A percentile compares a stretch with the other conserved stretches of the same genome.
Evolutionary conservation across 192 early-diverging fungal genomes (phyloP).

Genomic region (Coemansia reversa): DNA sequence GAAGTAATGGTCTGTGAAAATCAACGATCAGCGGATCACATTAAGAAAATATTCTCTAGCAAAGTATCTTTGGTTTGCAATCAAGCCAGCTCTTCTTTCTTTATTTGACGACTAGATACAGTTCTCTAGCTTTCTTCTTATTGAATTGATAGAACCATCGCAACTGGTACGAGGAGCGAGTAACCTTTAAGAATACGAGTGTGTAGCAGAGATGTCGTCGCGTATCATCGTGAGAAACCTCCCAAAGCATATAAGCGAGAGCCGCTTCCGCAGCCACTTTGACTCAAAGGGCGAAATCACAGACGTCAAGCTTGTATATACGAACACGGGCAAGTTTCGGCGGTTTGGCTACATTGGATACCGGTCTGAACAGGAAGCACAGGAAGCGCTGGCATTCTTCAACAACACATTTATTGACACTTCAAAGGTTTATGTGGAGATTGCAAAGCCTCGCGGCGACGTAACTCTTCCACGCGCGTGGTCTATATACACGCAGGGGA

Average conservation of each 20-base stretch:
- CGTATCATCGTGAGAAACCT: constrained; percentile 96
- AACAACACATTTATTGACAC: constrained; percentile 93
- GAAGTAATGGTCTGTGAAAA: background rate
- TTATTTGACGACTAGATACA: background rate
- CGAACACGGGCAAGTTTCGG: constrained; percentile 61
- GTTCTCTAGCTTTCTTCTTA: background rate
- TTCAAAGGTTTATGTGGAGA: constrained; percentile 80
- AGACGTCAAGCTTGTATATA: constrained; percentile 86
- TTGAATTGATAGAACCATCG: background rate
- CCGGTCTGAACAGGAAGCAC: constrained; percentile 82
- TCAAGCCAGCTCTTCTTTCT: background rate
- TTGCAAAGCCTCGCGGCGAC: constrained; percentile 87
- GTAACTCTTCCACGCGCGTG: constrained; percentile 81
- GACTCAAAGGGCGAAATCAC: constrained; percentile 81
- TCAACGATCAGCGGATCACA: constrained; percentile 1
- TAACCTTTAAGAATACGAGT: background rate
- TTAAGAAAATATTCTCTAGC: constrained; percentile 1
- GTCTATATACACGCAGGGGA: constrained; percentile 84
- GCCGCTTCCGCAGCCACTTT: constrained; percentile 88
- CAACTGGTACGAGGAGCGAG: background rate
- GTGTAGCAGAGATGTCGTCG: constrained; percentile 32
- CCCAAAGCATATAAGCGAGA: constrained; percentile 84
- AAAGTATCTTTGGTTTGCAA: background rate
- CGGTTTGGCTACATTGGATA: constrained; percentile 94
- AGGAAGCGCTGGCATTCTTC: constrained; percentile 78